A percentile compares a stretch with the other conserved stretches of the same genome.
Conservation (phyloP, 805 yeast genomes). For the Candida xiaguanensis region DNA sequence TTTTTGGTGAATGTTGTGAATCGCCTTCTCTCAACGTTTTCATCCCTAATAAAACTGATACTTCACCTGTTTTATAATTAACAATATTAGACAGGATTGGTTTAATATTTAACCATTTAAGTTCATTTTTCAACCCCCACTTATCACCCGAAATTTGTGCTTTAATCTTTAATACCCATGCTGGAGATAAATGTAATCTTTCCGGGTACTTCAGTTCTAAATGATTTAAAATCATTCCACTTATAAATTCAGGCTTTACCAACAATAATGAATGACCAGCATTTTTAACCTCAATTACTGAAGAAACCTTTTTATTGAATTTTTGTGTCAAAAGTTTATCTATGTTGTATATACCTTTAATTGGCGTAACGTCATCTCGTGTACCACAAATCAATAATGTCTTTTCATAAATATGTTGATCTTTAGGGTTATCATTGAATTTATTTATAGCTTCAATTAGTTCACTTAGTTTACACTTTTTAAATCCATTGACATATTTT, state of each 20-base stretch:
- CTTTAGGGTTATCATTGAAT: conserved; percentile 30
- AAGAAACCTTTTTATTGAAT: conserved; percentile 25
- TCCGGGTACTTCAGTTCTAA: conserved; percentile 46
- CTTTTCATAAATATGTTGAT: conserved; percentile 33
- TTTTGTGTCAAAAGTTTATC: conserved; percentile 20
- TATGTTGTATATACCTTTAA: conserved; percentile 28
- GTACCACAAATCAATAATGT: conserved; percentile 58
- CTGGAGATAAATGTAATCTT: conserved; percentile 53
- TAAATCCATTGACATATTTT: conserved; percentile 49
- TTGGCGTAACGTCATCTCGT: conserved; percentile 55
- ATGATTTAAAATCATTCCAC: conserved; percentile 61
- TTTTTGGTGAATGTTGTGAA: conserved; percentile 52
- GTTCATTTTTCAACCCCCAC: conserved; percentile 77
- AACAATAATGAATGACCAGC: conserved; percentile 67
- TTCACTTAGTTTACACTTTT: conserved; percentile 41
- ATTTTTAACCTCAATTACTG: conserved; percentile 35
- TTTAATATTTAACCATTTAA: conserved; percentile 60
- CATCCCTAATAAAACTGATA: conserved; percentile 61
- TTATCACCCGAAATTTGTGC: conserved; percentile 65
- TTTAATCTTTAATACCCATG: conserved; percentile 66
- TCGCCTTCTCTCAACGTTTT: conserved; percentile 71
- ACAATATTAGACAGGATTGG: conserved; percentile 46
- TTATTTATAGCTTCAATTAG: conserved; percentile 37
- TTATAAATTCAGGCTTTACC: conserved; percentile 59
- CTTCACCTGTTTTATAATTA: conserved; percentile 25